Conservation (phyloP, 75 land plant species). For the Larix kaempferi region DNA sequence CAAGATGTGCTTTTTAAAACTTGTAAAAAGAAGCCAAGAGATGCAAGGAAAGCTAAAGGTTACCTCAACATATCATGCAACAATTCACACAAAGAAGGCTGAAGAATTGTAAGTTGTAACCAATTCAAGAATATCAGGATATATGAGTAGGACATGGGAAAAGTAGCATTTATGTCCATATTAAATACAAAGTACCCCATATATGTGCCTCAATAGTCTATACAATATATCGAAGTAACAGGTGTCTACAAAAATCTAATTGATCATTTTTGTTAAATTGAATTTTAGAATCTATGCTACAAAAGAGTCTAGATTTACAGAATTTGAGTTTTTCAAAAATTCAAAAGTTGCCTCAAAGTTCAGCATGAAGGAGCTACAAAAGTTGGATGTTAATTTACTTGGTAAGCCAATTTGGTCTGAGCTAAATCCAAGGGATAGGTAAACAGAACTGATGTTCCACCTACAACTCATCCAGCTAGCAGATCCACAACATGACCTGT, state of each 20-base stretch:
- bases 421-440: constrained; percentile 94
- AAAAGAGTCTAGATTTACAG: background rate
- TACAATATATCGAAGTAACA: background rate
- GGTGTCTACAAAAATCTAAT: background rate
- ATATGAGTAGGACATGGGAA: background rate
- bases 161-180: no score
- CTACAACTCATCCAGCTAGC: constrained; percentile 92
- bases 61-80: no score
- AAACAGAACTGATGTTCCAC: constrained; percentile 95
- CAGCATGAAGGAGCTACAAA: no score
- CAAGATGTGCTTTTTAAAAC: no score
- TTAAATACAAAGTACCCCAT: no score
- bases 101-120: background rate
- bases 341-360: no score
- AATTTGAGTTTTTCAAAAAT: background rate
- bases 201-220: no score
- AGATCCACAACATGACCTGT: constrained; percentile 90
- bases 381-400: constrained; percentile 14
- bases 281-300: background rate
- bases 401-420: constrained; percentile 50
- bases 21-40: no score
- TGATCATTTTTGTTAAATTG: background rate
- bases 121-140: background rate
- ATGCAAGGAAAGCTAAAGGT: no score
- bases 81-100: background rate